Percentiles rank a stretch among this genome's conserved stretches.
phyloP scores from a whole-genome alignment of 306 rosid species.

The Ammopiptanthus mongolicus region DNA sequence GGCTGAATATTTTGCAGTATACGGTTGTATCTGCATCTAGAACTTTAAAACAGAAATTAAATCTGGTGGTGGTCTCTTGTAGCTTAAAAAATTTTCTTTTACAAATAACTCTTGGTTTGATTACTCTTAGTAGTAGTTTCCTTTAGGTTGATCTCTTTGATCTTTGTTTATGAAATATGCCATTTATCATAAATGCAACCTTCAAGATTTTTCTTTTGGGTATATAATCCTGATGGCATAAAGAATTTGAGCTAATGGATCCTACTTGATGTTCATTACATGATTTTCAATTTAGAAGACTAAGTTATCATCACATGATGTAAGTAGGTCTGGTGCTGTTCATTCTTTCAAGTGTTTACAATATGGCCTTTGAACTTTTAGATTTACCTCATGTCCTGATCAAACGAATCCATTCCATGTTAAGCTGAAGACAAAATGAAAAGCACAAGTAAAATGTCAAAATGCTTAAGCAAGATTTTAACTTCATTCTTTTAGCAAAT shows the following conservation, averaged over 20 bases:
- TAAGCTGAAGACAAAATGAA: neutral
- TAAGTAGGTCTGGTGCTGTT: neutral
- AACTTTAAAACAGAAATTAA: neutral
- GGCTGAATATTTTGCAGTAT: neutral
- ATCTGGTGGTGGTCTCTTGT: neutral
- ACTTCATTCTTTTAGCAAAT: conserved; percentile 6
- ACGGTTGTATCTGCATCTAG: neutral
- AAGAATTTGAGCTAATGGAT: neutral
- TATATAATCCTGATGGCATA: neutral
- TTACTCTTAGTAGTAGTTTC: neutral
- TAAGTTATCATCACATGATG: neutral
- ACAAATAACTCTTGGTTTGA: neutral
- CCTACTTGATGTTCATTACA: neutral
- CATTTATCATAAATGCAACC: neutral
- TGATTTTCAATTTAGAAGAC: neutral
- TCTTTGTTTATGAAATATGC: neutral
- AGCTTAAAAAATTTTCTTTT: neutral
- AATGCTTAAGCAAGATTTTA: neutral
- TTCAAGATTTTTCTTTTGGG: neutral
- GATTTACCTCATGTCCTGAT: neutral
- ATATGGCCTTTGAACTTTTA: neutral
- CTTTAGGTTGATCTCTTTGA: neutral
- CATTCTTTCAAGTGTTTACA: neutral
- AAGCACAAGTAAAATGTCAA: neutral
- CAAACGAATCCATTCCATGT: neutral